Conservation (phyloP, 2,329 filamentous ascomycete species). For the Ophiosphaerella narmari region DNA sequence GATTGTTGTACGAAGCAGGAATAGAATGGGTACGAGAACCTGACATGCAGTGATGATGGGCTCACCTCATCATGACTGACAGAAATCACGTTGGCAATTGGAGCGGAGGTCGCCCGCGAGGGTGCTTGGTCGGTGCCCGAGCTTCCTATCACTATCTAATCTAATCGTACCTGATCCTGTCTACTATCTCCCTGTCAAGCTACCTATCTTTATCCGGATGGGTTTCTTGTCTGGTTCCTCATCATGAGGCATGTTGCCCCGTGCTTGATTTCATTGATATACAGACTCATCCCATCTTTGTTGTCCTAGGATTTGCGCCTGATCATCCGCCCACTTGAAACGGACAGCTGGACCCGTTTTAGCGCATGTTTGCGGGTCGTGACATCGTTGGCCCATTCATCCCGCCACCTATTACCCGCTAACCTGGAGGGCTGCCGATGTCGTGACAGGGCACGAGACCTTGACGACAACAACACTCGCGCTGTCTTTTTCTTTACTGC, state of each 20-base stretch:
- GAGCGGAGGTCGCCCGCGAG: conserved; percentile 1
- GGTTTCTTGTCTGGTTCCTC: no score
- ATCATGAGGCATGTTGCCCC: no score
- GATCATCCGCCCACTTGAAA: conserved; percentile 22
- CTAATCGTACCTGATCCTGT: no score
- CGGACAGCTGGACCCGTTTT: conserved; percentile 21
- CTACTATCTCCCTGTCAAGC: no score
- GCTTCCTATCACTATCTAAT: conserved; percentile 8
- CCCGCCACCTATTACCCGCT: conserved; percentile 1
- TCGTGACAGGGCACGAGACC: conserved; percentile 27
- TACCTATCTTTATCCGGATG: no score
- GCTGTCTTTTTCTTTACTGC: background rate
- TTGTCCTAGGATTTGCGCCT: conserved; percentile 18
- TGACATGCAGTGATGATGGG: conserved; percentile 9
- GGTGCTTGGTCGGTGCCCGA: conserved; percentile 2
- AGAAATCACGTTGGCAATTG: conserved; percentile 8
- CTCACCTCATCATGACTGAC: conserved; percentile 20
- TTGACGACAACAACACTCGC: conserved; percentile 14
- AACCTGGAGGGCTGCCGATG: conserved; percentile 3
- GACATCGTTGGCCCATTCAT: conserved; percentile 29
- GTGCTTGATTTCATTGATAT: background rate
- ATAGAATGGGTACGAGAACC: background rate
- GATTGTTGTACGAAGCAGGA: no score
- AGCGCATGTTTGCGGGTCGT: conserved; percentile 19
- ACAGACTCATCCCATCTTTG: conserved; percentile 10